Base-by-base conservation (phyloP, 768 basidiomycete species). In the Mycena epipterygia region DNA sequence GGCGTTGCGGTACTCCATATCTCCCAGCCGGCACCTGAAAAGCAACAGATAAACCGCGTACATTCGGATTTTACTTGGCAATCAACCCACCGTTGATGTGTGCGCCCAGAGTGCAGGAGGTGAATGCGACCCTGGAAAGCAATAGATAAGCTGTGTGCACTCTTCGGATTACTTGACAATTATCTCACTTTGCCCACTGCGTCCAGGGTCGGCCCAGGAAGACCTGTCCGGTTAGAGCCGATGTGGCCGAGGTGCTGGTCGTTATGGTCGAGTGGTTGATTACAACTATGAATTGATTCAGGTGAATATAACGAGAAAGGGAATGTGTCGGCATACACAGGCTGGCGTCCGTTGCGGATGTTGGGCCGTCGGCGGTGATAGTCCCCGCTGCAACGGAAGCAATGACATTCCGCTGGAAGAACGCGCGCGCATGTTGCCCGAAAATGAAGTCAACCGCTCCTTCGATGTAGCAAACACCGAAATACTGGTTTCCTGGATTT, bases 11-110 rank as follows among this genome's bases (percentile, higher is more conserved):
- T 64, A 11, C 68, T 74, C 79, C 79, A 79, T 29, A 73, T 59
- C 48, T 69, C 69, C 79, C 77, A 79, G 0, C 79, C 77, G 2
- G 79, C 76, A 19, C n/a, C n/a, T n/a, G n/a, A n/a, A n/a, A n/a
- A n/a, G n/a, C n/a, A n/a, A n/a, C n/a, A n/a, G n/a, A n/a, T n/a
- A n/a, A n/a, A n/a, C n/a, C n/a, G n/a, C n/a, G n/a, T n/a, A n/a
- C n/a, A n/a, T n/a, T n/a, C n/a, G n/a, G n/a, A n/a, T n/a, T n/a
- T n/a, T n/a, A n/a, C n/a, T n/a, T n/a, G n/a, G n/a, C n/a, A n/a
- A n/a, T n/a, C n/a, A n/a, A n/a, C n/a, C n/a, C n/a, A n/a, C 52
- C 21, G 73, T 79, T 79, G 62, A 79, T 78, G 48, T 65, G 59
- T 5, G 65, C 65, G 11, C 75, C 75, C 14, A 79, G 70, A 16